Evolutionary conservation across 495 filamentous ascomycete genomes (phyloP), one percentile per base, ranked within the genome.

Genomic region (Penicillium maclennaniae): DNA sequence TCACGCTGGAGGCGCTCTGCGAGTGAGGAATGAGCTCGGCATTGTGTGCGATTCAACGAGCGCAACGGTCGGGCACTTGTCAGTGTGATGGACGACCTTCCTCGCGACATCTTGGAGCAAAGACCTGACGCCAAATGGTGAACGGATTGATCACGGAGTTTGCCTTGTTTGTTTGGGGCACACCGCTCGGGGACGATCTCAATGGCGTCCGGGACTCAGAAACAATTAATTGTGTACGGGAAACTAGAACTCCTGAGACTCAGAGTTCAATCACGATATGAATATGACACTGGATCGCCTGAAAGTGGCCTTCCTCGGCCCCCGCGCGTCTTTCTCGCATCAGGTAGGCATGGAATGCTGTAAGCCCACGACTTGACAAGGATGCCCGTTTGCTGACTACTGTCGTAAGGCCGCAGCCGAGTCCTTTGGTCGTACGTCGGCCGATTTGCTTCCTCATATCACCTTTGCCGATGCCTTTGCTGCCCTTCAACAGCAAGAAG

Each of bases 281-380:
- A 34, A 51, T n/a, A 50, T 51, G 43, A 37, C 38, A 5, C 67
- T 64, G 61, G 56, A 60, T 44, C 55, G 54, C 27, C 48, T 71
- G 45, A 67, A 53, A 53, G 88, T 96, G 21, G 86, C 87, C 34
- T 97, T 87, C 65, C 70, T 97, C n/a, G 92, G 92, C 16, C 92
- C 92, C 10, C 58, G 75, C 16, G 82, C 87, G 5, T 92, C 91
- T 9, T 96, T 95, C 69, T 92, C 93, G 9, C 92, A 97, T 69
- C 92, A 97, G 83, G 92, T 95, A 62, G 59, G 65, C 47, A 51
- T 38, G 28, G 36, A 43, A 55, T 26, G 43, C 47, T 36, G 6
- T 27, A 43, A 45, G 52, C 51, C 47, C 52, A 49, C 38, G 50
- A 16, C 23, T 49, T 48, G 48, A 25, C 28, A 12, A 27, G 50